phyloP scores from a whole-genome alignment of 257 asterid genomes.

The Nicotiana sylvestris region DNA sequence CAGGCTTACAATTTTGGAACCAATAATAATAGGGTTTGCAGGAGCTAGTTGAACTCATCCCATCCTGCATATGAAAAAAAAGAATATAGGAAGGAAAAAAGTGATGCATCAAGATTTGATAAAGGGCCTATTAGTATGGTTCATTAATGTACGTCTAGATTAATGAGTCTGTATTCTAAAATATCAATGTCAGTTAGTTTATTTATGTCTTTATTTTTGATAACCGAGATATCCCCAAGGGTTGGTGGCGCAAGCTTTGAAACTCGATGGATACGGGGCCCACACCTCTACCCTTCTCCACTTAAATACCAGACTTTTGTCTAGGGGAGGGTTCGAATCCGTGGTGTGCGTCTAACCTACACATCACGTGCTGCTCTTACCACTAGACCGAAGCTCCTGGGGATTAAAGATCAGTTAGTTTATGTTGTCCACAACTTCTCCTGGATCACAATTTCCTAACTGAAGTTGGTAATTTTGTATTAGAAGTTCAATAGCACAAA shows the following conservation, averaged over 20 bases:
- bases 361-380: too few relatives aligned
- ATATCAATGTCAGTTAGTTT: background rate
- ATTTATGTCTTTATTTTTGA: too few relatives aligned
- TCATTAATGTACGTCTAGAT: background rate
- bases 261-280: too few relatives aligned
- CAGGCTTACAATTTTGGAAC: background rate
- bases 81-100: background rate
- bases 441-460: background rate
- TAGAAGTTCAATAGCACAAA: background rate
- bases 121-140: background rate
- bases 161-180: background rate
- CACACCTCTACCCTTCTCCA: too few relatives aligned
- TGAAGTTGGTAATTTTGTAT: background rate
- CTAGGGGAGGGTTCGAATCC: too few relatives aligned
- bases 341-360: too few relatives aligned
- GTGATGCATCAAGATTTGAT: background rate
- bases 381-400: too few relatives aligned
- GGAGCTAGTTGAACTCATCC: background rate
- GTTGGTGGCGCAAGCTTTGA: too few relatives aligned
- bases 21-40: background rate
- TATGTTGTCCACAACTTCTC: background rate
- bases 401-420: background rate
- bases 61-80: background rate
- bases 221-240: too few relatives aligned
- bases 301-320: too few relatives aligned